These are phyloP conservation scores for Apiospora hydei DNA, from an alignment of 2,329 filamentous ascomycete genomes.

Conservation along the genomic window DNA sequence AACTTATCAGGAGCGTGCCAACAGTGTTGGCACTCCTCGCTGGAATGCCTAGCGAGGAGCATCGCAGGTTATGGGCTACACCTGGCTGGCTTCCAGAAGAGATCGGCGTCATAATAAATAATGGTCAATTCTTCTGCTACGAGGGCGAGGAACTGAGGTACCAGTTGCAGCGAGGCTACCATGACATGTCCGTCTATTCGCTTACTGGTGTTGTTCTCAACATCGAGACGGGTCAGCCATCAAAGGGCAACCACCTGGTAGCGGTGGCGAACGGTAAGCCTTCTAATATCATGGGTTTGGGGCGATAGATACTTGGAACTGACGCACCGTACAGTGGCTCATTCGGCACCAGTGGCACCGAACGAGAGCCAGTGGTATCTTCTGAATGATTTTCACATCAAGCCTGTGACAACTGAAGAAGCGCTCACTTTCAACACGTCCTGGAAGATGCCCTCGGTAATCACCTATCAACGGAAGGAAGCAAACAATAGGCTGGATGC, in stretches of 20 bases:
- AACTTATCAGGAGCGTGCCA: constrained; percentile 83
- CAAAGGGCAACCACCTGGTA: constrained; percentile 86
- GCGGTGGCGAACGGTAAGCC: constrained; percentile 82
- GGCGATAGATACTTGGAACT: constrained; percentile 30
- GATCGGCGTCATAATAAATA: constrained; percentile 89
- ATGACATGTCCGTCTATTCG: constrained; percentile 88
- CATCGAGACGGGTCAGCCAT: constrained; percentile 81
- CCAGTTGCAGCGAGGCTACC: constrained; percentile 79
- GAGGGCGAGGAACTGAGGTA: constrained; percentile 88
- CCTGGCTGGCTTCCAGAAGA: constrained; percentile 93
- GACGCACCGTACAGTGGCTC: constrained; percentile 59
- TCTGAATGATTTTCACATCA: constrained; percentile 96
- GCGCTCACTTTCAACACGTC: constrained; percentile 87
- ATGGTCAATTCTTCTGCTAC: constrained; percentile 93
- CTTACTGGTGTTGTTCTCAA: constrained; percentile 89
- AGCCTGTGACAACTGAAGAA: constrained; percentile 79
- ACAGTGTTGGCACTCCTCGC: constrained; percentile 90
- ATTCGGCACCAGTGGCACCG: constrained; percentile 66
- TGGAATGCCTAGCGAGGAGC: constrained; percentile 73
- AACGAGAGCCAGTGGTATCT: constrained; percentile 84
- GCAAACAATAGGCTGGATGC: constrained; percentile 84
- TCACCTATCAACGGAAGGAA: constrained; percentile 84
- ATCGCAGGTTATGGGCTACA: constrained; percentile 84
- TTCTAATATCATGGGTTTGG: constrained; percentile 12
- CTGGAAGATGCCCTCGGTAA: constrained; percentile 91